Base-by-base conservation (phyloP, 805 yeast species). In the Ogataea henricii region DNA sequence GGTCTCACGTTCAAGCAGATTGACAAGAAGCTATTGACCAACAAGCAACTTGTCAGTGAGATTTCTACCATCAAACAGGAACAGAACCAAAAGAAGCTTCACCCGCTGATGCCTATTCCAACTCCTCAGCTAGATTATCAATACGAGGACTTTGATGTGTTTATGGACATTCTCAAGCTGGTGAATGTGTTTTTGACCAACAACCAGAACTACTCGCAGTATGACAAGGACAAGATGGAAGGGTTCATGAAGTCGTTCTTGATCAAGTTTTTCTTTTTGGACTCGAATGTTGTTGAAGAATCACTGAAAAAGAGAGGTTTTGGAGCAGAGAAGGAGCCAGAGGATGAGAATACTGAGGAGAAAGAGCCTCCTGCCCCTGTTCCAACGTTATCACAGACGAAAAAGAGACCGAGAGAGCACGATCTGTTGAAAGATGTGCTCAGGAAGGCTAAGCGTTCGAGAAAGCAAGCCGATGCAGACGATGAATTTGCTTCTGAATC, bases 1-100 rank as follows among this genome's bases (percentile, higher is more conserved):
- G 99, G 99, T 1, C 76, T 94, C 59, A 91, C 97, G 0, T 94
- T 94, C 73, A 94, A 94, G 69, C 98, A 94, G 65, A 87, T 96
- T 20, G 99, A 94, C 69, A 92, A 94, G 67, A 92, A 94, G 66
- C 70, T 89, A 47, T 70, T 94, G 58, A 89, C 98, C 0, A 85
- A 94, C 8, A 89, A 95, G 61, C 96, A 90, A 58, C 70, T 94
- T 57, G 82, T 94, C 12, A 86, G 96, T 53, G 98, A 92, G 63
- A 87, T 94, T 47, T 87, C 94, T 57, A 89, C 97, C 2, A 87
- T 91, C 35, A 90, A 91, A 68, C 87, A 88, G 35, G 99, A 92
- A 62, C 96, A 89, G 66, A 79, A 78, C n/a, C 87, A 85, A 58
- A 91, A 89, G 68, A 78, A 95, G 62, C 71, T 88, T 49, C 90